Base-by-base conservation (phyloP, 805 yeast species). In the Candida manassasensis region DNA sequence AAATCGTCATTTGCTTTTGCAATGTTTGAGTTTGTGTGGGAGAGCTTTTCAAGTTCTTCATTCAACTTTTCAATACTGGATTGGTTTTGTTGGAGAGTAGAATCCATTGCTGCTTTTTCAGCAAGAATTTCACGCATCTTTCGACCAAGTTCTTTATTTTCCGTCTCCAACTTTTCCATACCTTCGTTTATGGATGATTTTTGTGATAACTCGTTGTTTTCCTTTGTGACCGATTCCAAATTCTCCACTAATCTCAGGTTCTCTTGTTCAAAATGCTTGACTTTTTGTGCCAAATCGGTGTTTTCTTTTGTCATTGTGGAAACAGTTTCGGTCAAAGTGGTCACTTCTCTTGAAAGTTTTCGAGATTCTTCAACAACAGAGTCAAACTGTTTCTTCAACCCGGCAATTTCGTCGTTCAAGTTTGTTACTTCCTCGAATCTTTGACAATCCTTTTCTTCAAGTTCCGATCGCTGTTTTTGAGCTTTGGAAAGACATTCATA, bases 311-410 rank as follows among this genome's bases (percentile, higher is more conserved):
- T n/a, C n/a, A n/a, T n/a, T n/a, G n/a, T n/a, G n/a, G n/a, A 11
- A 11, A 27, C 17, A 11, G n/a, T 14, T 27, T 27, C 30, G n/a
- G 15, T 27, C 30, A 27, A 27, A 16, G 30, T 10, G 8, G 4
- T 10, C 5, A 27, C 17, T 10, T 27, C 7, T 7, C 15, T 30
- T 19, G 9, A 29, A 22, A 5, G 17, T 6, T 21, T 13, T 14
- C 13, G 7, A 21, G 34, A 19, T 30, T 21, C n/a, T 22, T n/a
- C 11, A 11, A 14, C 17, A n/a, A 19, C 17, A 6, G 34, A 19
- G 24, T 21, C 17, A 18, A 18, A 4, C 11, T 35, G 21, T 13
- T 28, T 17, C 21, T 28, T 37, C 34, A 27, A 27, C 7, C 21
- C 16, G 19, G 27, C 25, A 6, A 32, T 29, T 19, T 18, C 18